Base-by-base conservation (phyloP, 495 filamentous ascomycete species). In the Lasiosphaeris hirsuta region DNA sequence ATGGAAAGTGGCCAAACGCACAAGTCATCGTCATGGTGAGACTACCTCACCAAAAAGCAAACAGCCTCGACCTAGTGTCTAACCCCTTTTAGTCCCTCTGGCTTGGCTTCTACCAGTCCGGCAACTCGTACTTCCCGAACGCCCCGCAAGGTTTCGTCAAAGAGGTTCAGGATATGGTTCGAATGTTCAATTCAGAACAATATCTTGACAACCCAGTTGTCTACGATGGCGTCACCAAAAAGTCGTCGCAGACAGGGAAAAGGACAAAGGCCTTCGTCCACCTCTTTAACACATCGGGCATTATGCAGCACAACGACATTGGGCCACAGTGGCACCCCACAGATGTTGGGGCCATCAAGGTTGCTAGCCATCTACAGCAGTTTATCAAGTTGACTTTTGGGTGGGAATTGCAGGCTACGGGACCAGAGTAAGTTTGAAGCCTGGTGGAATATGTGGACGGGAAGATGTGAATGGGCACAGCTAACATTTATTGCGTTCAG, bases 221-320 rank as follows among this genome's bases (percentile, higher is more conserved):
- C 15, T 80, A 76, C 63, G 73, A 80, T 56, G 75, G 68, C 15
- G 65, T 72, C 30, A 76, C 66, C 15, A 76, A 76, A 60, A 70
- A 69, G 48, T 74, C 63, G 10, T 71, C 65, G 19, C 69, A 44
- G 7, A 69, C 67, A 1, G 67, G 71, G 50, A 65, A 59, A 46
- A 64, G 10, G 10, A 62, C 65, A 11, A 65, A 74, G 38, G 75
- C 80, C 0, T 88, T 84, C 52, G 84, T 89, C 30, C 81, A 87
- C 69, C 85, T 85, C 60, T 88, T 88, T 67, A 82, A 86, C 64
- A 87, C 84, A 2, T 81, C 75, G 13, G 86, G 85, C 3, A 83
- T 88, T 34, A 57, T 89, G 59, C 84, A 87, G 62, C 84, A 89
- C 60, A 88, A 88, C 54, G 86, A 88, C 61, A 84, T 87, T 51